These are phyloP conservation scores for Copromyces sp. DNA, from an alignment of 495 filamentous ascomycete species.

Conservation along the genomic window DNA sequence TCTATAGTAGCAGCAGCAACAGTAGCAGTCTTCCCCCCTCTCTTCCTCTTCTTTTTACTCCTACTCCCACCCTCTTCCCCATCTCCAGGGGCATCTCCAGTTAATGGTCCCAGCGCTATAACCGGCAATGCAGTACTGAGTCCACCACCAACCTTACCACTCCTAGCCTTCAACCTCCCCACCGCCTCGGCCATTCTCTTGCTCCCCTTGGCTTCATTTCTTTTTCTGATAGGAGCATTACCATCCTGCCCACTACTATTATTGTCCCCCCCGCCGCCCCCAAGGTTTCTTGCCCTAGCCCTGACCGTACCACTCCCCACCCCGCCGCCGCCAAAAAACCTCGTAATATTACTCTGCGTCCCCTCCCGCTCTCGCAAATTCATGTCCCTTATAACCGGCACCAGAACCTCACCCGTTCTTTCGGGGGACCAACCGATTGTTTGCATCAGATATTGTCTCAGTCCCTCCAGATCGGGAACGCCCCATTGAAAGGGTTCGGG, in stretches of 20 bases:
- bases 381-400: constrained; percentile 92
- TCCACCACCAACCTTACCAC: neutral
- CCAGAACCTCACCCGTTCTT: constrained; percentile 84
- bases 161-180: constrained; percentile 44
- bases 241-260: neutral
- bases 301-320: constrained; percentile 26
- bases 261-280: neutral
- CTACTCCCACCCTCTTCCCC: neutral
- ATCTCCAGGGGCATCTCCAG: neutral
- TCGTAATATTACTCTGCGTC: constrained; percentile 93
- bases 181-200: constrained; percentile 80
- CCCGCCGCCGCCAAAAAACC: constrained; percentile 52
- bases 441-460: constrained; percentile 80
- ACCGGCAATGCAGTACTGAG: constrained; percentile 16
- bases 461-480: constrained; percentile 77
- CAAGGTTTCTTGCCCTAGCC: neutral
- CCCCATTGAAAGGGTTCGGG: constrained; percentile 86
- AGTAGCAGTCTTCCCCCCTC: constrained; percentile 8
- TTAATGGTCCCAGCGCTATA: neutral
- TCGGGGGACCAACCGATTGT: constrained; percentile 89
- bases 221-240: constrained; percentile 53
- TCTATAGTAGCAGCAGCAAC: neutral
- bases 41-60: constrained; percentile 15
- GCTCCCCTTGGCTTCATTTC: constrained; percentile 44
- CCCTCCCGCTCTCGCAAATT: constrained; percentile 77